Conservation (phyloP, 805 yeast species). For the Ogataea zsoltii region DNA sequence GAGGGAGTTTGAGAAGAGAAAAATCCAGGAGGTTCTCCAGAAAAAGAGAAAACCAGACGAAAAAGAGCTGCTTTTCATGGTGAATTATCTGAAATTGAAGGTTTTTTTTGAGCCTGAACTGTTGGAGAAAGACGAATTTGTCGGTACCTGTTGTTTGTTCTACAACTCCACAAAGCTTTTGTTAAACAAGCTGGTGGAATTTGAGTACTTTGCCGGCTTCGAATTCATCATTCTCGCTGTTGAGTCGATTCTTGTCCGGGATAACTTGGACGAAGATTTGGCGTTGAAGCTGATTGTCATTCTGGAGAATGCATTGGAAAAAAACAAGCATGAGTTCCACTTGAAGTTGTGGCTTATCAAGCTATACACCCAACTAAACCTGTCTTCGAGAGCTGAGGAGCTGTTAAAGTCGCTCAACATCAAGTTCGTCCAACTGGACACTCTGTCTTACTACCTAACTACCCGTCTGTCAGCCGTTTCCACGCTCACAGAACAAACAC, state of each 20-base stretch:
- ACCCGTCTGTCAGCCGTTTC: conserved; percentile 48
- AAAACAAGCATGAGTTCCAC: conserved; percentile 74
- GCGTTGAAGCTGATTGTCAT: conserved; percentile 46
- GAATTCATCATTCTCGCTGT: conserved; percentile 63
- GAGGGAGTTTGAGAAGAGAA: conserved; percentile 7
- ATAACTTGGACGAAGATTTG: conserved; percentile 24
- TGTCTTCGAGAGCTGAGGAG: conserved; percentile 46
- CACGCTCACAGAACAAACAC: conserved; percentile 34
- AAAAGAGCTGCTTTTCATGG: conserved; percentile 26
- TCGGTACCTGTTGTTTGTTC: conserved; percentile 36
- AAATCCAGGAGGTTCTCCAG: conserved; percentile 11
- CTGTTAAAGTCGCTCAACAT: conserved; percentile 59
- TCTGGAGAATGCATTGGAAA: conserved; percentile 53
- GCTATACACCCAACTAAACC: conserved; percentile 60
- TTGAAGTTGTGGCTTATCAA: conserved; percentile 70
- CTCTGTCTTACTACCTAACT: conserved; percentile 54
- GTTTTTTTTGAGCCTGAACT: conserved; percentile 30
- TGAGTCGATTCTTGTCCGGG: conserved; percentile 29
- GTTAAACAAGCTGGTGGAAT: conserved; percentile 44
- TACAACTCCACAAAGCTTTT: conserved; percentile 42
- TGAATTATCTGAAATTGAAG: conserved; percentile 45
- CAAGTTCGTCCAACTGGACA: conserved; percentile 76
- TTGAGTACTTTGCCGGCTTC: conserved; percentile 72
- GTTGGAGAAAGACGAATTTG: conserved; percentile 24
- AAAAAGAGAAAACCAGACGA: conserved; percentile 19